Evolutionary conservation across 2,329 filamentous ascomycete species (phyloP), one percentile per base, ranked within the genome.

Genomic region (Aspergillus carbonarius): DNA sequence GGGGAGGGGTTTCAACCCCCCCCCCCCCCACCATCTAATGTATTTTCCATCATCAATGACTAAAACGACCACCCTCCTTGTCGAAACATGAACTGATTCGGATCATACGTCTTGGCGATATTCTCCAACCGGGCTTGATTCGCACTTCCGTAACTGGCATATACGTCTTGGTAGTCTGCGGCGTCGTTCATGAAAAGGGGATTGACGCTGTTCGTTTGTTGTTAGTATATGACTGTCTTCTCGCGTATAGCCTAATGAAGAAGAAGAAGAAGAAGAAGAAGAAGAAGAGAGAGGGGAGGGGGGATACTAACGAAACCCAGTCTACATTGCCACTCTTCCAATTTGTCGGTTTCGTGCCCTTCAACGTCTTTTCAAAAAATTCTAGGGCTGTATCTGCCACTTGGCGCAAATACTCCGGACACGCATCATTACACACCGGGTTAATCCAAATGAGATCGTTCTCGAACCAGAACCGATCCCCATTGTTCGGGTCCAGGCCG

Each of bases 171-270:
- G 17, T 60, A 57, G n/a, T 60, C 35, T 6, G 39, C 58, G 2
- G 58, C 58, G 32, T 60, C 58, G 17, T 60, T 60, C 58, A 60
- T 60, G 46, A 60, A 60, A 1, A 60, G 34, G 2, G 58, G 58
- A 37, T 58, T 60, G 3, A 37, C 7, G 1, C 56, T 54, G 15
- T 12, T 30, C 2, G 12, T 3, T 13, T 2, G 15, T 39, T 30
- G 30, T 3, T 10, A 5, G 15, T 35, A 27, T 5, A 15, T 17
- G n/a, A 6, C 12, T 23, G 9, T 37, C 25, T 9, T 32, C 1
- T 6, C 25, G 7, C 9, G 2, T 9, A 32, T 32, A 12, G 8
- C 6, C 9, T 5, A 12, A 32, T 25, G 32, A 8, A 10, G 2
- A 3, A 5, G 39, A 37, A 23, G n/a, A 30, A 27, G n/a, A 32